phyloP scores from a whole-genome alignment of 23 red algal genomes.

The Gracilaria caudata region DNA sequence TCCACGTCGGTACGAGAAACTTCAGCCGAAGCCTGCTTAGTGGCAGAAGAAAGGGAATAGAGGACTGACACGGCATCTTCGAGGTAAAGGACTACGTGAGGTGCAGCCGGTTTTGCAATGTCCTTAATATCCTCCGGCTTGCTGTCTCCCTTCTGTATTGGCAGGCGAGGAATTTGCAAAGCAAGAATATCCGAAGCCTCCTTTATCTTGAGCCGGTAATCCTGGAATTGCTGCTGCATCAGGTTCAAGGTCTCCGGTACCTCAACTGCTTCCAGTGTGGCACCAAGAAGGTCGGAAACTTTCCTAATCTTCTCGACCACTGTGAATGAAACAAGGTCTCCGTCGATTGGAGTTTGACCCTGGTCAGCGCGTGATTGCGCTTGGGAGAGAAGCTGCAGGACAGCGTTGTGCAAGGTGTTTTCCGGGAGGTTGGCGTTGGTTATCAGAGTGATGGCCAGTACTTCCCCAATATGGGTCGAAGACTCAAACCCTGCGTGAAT shows the following conservation, averaged over 20 bases:
- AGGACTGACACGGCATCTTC: conserved; percentile 35
- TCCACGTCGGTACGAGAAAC: conserved; percentile 12
- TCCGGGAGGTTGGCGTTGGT: not conserved
- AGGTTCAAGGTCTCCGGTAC: not conserved
- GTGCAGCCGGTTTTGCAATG: not conserved
- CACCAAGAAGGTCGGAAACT: not conserved
- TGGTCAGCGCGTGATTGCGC: conserved; percentile 3
- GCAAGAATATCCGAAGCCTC: not conserved
- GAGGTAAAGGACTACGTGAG: not conserved
- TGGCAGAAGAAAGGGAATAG: conserved; percentile 5
- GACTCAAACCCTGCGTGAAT: not conserved
- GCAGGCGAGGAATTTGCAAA: not conserved
- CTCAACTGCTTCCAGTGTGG: not conserved
- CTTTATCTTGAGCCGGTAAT: not conserved
- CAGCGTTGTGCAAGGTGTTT: conserved; percentile 8
- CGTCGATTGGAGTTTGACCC: not conserved
- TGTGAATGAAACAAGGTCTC: not conserved
- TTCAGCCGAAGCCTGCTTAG: not conserved
- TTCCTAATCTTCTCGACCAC: not conserved
- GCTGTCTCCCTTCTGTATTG: not conserved
- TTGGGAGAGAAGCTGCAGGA: not conserved
- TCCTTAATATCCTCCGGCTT: conserved; percentile 13
- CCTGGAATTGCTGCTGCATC: not conserved
- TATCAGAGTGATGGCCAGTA: not conserved
- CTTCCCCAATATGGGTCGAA: not conserved